Percentiles rank a stretch among this genome's conserved stretches.
These are phyloP conservation scores for Fusarium buharicum DNA, from an alignment of 2,329 filamentous ascomycete species.

Conservation along the genomic window DNA sequence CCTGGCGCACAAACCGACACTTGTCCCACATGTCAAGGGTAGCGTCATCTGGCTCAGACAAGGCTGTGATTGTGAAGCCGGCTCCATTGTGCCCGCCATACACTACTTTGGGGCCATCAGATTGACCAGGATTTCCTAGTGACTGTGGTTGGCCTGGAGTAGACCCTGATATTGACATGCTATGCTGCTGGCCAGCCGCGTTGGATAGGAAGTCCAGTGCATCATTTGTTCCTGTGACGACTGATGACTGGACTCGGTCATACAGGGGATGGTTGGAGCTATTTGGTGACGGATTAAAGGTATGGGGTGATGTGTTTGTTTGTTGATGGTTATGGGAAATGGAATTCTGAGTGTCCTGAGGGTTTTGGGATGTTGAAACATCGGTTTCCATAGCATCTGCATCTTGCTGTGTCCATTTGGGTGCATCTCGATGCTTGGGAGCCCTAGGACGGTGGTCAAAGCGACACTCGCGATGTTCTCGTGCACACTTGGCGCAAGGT, in stretches of 20 bases:
- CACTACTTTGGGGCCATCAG: slow-evolving; percentile 1
- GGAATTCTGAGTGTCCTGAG: neutral
- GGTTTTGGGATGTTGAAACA: neutral
- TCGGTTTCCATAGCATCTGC: neutral
- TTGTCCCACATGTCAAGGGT: slow-evolving; percentile 42
- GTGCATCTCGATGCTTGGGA: slow-evolving; percentile 22
- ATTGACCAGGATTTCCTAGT: neutral
- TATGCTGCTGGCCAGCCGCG: slow-evolving; percentile 20
- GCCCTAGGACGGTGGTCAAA: slow-evolving; percentile 25
- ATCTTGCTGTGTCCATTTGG: slow-evolving; percentile 21
- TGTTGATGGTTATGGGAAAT: neutral
- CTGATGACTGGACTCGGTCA: slow-evolving; percentile 21
- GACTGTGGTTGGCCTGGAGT: slow-evolving; percentile 6
- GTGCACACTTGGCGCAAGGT: slow-evolving; percentile 29
- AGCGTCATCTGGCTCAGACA: slow-evolving; percentile 36
- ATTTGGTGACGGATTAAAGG: slow-evolving; percentile 1
- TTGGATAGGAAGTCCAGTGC: slow-evolving; percentile 30
- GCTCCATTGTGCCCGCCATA: slow-evolving; percentile 11
- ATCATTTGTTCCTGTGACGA: slow-evolving; percentile 31
- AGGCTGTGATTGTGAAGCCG: slow-evolving; percentile 14
- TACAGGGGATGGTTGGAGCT: slow-evolving; percentile 13
- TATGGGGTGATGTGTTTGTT: neutral
- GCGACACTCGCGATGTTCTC: slow-evolving; percentile 29
- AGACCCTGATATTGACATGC: slow-evolving; percentile 10
- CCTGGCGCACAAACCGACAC: slow-evolving; percentile 42